Base-by-base conservation (phyloP, 768 basidiomycete species). In the Tephrocybe sp. region DNA sequence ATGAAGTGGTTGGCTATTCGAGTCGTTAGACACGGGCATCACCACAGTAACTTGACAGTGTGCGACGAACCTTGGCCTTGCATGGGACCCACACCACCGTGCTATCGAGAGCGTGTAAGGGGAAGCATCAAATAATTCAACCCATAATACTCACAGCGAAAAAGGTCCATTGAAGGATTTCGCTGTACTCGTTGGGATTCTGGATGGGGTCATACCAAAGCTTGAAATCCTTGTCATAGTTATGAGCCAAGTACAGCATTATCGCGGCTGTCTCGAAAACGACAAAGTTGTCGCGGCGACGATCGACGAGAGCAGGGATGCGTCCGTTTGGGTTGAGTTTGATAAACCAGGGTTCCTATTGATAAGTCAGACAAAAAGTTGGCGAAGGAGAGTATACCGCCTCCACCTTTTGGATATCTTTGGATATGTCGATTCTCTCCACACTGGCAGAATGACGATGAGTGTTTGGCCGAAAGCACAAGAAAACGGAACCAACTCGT, bases 11-110 rank as follows among this genome's bases (percentile, higher is more conserved):
- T 79, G 10, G 86, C 84, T 80, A 18, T 22, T 30, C 13, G 34
- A 18, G 5, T 15, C 22, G n/a, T 41, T 13, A 41, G 42, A 21
- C 39, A 34, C 42, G 33, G 10, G 24, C 30, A 25, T 19, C 29
- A 34, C 7, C 4, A 41, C 19, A 21, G 19, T 10, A 31, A 15
- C 12, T 7, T 10, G 15, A 36, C 6, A 29, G 27, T 11, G 27
- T 29, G 12, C 1, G 11, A 24, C 57, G 36, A 47, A 64, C 62
- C 55, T 69, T 90, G 87, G 24, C 88, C 87, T 72, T 92, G 88
- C 88, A 91, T 93, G n/a, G 91, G 89, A 22, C 88, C 89, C 19
- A 90, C 66, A 21, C 86, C 89, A 1, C 87, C 89, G 61, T 90
- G 87, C 84, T 88, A 43, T 34, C 30, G 18, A 9, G 3, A 21